A percentile compares a stretch with the other conserved stretches of the same genome.
phyloP scores from a whole-genome alignment of 352 stramenopile genomes.

The Globisporangium cederbergense region DNA sequence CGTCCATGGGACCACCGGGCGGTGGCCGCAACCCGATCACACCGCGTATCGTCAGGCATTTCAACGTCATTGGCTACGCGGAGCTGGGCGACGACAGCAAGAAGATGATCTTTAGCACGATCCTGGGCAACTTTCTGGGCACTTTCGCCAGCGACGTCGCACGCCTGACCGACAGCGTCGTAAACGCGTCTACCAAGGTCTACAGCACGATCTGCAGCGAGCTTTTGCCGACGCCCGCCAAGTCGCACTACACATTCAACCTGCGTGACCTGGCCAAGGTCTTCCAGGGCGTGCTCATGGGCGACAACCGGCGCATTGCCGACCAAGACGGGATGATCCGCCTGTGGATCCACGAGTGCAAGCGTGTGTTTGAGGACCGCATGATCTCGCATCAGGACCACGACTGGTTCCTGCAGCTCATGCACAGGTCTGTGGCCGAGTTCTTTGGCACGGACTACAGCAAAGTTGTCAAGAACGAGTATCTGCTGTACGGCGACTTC shows the following conservation, averaged over 20 bases:
- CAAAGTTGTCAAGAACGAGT: constrained; percentile 71
- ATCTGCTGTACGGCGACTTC: constrained; percentile 80
- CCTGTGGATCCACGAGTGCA: constrained; percentile 92
- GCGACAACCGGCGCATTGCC: constrained; percentile 66
- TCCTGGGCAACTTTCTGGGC: constrained; percentile 85
- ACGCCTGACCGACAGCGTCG: constrained; percentile 59
- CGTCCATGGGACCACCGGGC: constrained; percentile 90
- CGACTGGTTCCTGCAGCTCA: constrained; percentile 84
- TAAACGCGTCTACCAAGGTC: constrained; percentile 84
- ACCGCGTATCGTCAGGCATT: constrained; percentile 88
- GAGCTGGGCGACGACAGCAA: constrained; percentile 90
- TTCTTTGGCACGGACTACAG: constrained; percentile 83
- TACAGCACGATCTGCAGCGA: constrained; percentile 90
- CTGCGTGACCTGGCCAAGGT: constrained; percentile 93
- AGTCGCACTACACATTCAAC: constrained; percentile 96
- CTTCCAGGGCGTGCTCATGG: constrained; percentile 91
- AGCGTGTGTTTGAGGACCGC: constrained; percentile 93
- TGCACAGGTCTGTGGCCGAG: constrained; percentile 59
- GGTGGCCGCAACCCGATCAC: constrained; percentile 92
- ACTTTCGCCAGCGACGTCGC: constrained; percentile 50
- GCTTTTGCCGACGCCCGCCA: constrained; percentile 91
- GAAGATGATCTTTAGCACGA: constrained; percentile 90
- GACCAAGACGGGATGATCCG: constrained; percentile 69
- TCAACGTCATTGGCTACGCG: constrained; percentile 92
- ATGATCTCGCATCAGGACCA: constrained; percentile 91